These are phyloP conservation scores for Clonostachys sp. DNA, from an alignment of 2,329 filamentous ascomycete species.

Conservation along the genomic window DNA sequence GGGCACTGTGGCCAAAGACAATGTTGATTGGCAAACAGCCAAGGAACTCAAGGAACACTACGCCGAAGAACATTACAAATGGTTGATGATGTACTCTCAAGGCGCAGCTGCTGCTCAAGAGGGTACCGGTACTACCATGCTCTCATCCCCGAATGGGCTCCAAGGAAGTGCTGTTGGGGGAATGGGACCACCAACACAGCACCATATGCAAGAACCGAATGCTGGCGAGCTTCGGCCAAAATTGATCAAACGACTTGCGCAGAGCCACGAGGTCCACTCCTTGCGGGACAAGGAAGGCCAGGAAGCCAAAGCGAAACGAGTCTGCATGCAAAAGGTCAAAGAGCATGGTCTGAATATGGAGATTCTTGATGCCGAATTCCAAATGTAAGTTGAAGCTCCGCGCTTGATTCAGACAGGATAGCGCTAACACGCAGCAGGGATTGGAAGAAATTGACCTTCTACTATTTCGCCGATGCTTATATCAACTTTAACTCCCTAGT, in stretches of 20 bases:
- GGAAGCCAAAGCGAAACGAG: conserved; percentile 93
- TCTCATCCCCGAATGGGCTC: conserved; percentile 58
- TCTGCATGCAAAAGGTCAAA: conserved; percentile 93
- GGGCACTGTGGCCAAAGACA: conserved; percentile 84
- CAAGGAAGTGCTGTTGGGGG: conserved; percentile 70
- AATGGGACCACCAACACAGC: conserved; percentile 71
- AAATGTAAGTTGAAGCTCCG: conserved; percentile 67
- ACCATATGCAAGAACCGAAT: conserved; percentile 67
- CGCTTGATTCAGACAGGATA: neutral
- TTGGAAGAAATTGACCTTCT: conserved; percentile 98
- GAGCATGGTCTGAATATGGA: conserved; percentile 97
- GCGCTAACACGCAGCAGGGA: conserved; percentile 56
- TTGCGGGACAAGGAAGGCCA: conserved; percentile 95
- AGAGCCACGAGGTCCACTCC: conserved; percentile 83
- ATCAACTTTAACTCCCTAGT: conserved; percentile 99
- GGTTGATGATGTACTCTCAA: conserved; percentile 98
- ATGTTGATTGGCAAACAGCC: conserved; percentile 82
- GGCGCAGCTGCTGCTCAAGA: conserved; percentile 62
- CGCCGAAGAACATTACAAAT: conserved; percentile 93
- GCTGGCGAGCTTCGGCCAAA: conserved; percentile 84
- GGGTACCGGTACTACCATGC: conserved; percentile 51
- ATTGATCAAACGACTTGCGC: conserved; percentile 91
- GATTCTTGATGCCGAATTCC: conserved; percentile 96
- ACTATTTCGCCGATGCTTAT: conserved; percentile 96
- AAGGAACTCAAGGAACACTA: conserved; percentile 89